Evolutionary conservation across 352 stramenopile species (phyloP).

Genomic region (Phytophthora rubi): DNA sequence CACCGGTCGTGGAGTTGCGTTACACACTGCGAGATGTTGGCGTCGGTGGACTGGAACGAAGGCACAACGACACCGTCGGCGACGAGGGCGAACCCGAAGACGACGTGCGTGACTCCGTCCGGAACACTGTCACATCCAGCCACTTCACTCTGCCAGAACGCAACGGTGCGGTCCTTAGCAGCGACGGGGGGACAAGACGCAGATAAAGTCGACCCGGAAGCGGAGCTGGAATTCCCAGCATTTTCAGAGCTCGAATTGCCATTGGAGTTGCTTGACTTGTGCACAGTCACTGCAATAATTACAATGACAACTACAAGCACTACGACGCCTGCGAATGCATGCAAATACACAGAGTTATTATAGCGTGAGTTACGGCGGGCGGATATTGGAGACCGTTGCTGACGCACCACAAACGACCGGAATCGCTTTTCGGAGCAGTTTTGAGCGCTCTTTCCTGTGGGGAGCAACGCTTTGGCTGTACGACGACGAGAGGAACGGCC

Average conservation of each 20-base stretch:
- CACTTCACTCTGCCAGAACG: conserved; percentile 86
- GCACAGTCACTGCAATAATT: conserved; percentile 43
- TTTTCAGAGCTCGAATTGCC: conserved; percentile 2
- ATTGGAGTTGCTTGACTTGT: conserved; percentile 30
- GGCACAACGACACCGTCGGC: conserved; percentile 53
- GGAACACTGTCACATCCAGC: conserved; percentile 76
- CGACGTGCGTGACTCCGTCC: conserved; percentile 72
- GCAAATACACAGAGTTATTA: not conserved
- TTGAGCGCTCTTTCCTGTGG: conserved; percentile 31
- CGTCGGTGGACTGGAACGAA: conserved; percentile 67
- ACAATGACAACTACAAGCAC: conserved; percentile 51
- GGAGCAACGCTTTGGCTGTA: conserved; percentile 29
- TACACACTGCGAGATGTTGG: conserved; percentile 63
- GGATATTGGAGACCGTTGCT: conserved; percentile 3
- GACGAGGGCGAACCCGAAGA: conserved; percentile 80
- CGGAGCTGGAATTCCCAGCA: conserved; percentile 17
- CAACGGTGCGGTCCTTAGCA: conserved; percentile 64
- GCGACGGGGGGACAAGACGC: conserved; percentile 38
- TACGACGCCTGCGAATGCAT: conserved; percentile 11
- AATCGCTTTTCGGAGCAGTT: conserved; percentile 26
- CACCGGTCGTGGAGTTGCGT: conserved; percentile 61
- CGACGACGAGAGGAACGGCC: conserved; percentile 36
- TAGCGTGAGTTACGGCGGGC: too few species aligned
- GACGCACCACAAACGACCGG: conserved; percentile 35
- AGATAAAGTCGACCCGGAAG: conserved; percentile 5